Evolutionary conservation across 805 yeast genomes (phyloP), one percentile per base, ranked within the genome.

Genomic region (Metschnikowia similis): DNA sequence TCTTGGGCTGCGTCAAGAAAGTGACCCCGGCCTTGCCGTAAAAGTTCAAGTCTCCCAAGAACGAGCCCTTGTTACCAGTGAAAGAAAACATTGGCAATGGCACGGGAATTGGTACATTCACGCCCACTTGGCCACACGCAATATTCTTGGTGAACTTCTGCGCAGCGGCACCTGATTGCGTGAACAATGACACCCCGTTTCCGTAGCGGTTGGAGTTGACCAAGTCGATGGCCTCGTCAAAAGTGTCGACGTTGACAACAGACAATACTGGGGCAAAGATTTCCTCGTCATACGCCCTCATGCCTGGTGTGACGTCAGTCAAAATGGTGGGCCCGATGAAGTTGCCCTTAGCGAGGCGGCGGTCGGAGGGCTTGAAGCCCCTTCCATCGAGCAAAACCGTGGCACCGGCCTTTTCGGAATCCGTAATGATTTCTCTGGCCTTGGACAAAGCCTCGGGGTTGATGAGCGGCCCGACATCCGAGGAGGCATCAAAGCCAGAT

Each of bases 81-180:
- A 85, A 85, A 3, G 88, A 82, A 67, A 85, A 85, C 87, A 85
- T 83, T 52, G 91, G 90, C 65, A 85, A 71, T 45, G 91, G 91
- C 16, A 85, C 91, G 5, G 91, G 91, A 53, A 85, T 85, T 13
- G 91, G 90, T 35, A 85, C 89, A 60, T 85, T 85, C 58, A 85
- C 75, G 49, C 91, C 91, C 45, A 85, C 87, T 67, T 85, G 90
- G 31, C 91, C 91, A 49, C 84, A 82, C 51, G 83, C 86, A 54
- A 84, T 80, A 56, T 81, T 76, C 67, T 76, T 81, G 64, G 79
- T 83, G 73, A 85, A 85, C 63, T 81, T 80, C 66, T 83, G 85
- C 4, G 87, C 86, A n/a, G 79, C 72, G 21, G 85, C 71, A 10
- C 91, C 91, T 1, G 85, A 80, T 32, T 77, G 73, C 13, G 91